Conservation (phyloP, 164 flowering plant genomes). For the Annona cherimola region DNA sequence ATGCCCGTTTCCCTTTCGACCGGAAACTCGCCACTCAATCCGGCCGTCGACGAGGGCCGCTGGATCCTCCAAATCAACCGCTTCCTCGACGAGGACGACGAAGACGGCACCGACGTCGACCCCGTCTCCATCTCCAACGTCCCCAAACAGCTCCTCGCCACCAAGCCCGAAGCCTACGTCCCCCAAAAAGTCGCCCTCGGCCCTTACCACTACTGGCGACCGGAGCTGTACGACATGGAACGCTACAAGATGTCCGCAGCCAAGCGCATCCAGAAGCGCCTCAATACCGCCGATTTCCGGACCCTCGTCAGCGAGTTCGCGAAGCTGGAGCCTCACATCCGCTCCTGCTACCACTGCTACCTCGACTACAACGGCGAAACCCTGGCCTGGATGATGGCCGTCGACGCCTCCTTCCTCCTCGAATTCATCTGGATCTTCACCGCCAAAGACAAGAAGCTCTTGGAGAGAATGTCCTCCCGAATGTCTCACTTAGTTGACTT, state of each 20-base stretch:
- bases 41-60: slow-evolving; percentile 3
- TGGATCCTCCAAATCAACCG: slow-evolving; percentile 8
- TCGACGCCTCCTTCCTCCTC: slow-evolving; percentile 28
- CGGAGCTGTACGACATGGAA: slow-evolving; percentile 12
- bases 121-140: neutral
- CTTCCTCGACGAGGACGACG: neutral
- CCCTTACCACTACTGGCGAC: slow-evolving; percentile 6
- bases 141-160: neutral
- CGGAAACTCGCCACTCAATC: neutral
- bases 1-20: neutral
- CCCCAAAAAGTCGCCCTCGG: slow-evolving; percentile 10
- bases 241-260: slow-evolving; percentile 3
- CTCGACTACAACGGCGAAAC: slow-evolving; percentile 22
- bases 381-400: slow-evolving; percentile 27
- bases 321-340: slow-evolving; percentile 16
- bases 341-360: slow-evolving; percentile 21
- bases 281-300: slow-evolving; percentile 9
- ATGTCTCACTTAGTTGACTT: slow-evolving; percentile 17
- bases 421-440: slow-evolving; percentile 17
- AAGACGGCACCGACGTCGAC: neutral
- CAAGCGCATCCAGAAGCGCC: slow-evolving; percentile 2
- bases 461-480: neutral
- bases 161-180: slow-evolving; percentile 4
- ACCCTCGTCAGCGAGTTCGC: slow-evolving; percentile 7
- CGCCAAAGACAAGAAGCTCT: slow-evolving; percentile 3